Evolutionary conservation across 768 basidiomycete genomes (phyloP).

Genomic region (Amanita molliuscula): DNA sequence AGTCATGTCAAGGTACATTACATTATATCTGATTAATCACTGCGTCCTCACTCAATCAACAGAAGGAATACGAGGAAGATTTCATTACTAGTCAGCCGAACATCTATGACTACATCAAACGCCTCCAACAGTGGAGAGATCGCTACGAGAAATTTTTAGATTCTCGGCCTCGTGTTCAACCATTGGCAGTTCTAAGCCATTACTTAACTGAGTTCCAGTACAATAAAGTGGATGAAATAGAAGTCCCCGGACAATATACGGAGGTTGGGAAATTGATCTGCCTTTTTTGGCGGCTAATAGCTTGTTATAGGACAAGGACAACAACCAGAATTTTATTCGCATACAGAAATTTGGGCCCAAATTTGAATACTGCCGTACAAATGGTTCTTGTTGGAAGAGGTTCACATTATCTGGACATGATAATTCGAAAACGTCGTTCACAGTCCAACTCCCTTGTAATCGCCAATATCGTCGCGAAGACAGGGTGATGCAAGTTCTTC

Average conservation of each 20-base stretch:
- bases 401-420: constrained; percentile 88
- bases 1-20: constrained; percentile 44
- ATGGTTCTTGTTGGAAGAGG: constrained; percentile 81
- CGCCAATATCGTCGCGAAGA: constrained; percentile 89
- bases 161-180: constrained; percentile 70
- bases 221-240: constrained; percentile 94
- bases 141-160: constrained; percentile 81
- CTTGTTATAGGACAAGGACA: constrained; percentile 77
- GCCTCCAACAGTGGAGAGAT: constrained; percentile 89
- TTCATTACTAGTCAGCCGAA: constrained; percentile 73
- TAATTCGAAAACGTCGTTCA: constrained; percentile 81
- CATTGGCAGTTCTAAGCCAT: constrained; percentile 80
- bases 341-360: constrained; percentile 87
- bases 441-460: constrained; percentile 80
- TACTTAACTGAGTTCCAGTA: constrained; percentile 98
- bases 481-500: constrained; percentile 80
- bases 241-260: constrained; percentile 97
- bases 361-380: constrained; percentile 82
- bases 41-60: constrained; percentile 7
- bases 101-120: constrained; percentile 79
- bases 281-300: constrained; percentile 2
- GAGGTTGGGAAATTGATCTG: constrained; percentile 44
- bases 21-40: not conserved
- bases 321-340: constrained; percentile 79
- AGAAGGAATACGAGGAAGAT: constrained; percentile 89